These are phyloP conservation scores for Monilinia polystroma DNA, from an alignment of 2,329 filamentous ascomycete species.

Conservation along the genomic window DNA sequence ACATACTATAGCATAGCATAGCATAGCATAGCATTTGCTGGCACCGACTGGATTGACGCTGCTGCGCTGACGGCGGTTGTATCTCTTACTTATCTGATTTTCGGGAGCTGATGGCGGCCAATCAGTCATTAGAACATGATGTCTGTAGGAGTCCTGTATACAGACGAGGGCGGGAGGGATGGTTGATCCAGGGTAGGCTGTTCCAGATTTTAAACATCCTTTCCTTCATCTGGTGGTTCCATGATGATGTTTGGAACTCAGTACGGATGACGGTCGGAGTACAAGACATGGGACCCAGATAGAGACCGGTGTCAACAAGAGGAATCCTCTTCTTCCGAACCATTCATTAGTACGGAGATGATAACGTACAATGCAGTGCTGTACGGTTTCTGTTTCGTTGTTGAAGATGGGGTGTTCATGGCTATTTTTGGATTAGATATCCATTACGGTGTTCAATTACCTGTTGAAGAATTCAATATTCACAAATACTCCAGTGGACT, in stretches of 20 bases:
- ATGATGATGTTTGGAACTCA: neutral
- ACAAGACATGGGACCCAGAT: neutral
- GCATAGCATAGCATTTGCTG: constrained; percentile 1
- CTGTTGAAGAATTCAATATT: neutral
- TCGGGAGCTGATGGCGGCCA: neutral
- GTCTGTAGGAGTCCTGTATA: neutral
- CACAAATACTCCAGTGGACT: neutral
- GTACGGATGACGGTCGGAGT: neutral
- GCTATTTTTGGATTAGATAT: neutral
- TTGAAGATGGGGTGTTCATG: constrained; percentile 1
- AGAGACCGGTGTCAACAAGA: constrained; percentile 4
- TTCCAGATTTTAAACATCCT: constrained; percentile 13
- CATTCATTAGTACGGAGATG: too few relatives aligned
- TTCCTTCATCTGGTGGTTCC: neutral
- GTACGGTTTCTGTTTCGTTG: neutral
- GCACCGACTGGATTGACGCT: constrained; percentile 5
- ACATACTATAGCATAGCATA: neutral
- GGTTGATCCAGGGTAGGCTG: neutral
- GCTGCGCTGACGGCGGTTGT: constrained; percentile 17
- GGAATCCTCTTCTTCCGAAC: neutral
- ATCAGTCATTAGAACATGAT: neutral
- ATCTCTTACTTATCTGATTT: constrained; percentile 8
- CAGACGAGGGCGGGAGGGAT: constrained; percentile 1
- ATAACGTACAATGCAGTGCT: neutral
- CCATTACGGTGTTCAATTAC: neutral